phyloP scores from a whole-genome alignment of 169 alveolate genomes.

The Neospora caninum region DNA sequence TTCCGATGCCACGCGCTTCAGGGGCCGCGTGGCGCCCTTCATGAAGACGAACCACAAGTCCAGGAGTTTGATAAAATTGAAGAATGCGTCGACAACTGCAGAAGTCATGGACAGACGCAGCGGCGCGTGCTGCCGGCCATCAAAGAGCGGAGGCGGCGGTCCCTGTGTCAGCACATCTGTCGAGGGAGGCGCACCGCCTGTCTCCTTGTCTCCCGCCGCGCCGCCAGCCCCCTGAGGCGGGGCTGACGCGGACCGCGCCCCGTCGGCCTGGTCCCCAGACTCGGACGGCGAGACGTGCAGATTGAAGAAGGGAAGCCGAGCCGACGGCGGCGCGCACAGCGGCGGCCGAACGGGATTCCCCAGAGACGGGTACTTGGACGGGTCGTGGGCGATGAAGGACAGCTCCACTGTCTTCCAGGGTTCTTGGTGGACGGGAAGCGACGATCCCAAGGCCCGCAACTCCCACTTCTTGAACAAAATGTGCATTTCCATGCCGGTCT shows the following conservation, averaged over 20 bases:
- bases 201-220: not conserved
- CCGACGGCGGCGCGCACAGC: not conserved
- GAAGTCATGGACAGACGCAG: constrained; percentile 58
- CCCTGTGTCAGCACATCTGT: not conserved
- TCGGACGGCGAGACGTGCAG: not conserved
- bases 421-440: constrained; percentile 54
- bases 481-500: constrained; percentile 68
- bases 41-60: constrained; percentile 67
- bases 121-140: constrained; percentile 58
- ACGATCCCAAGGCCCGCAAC: constrained; percentile 68
- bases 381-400: constrained; percentile 66
- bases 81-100: constrained; percentile 47
- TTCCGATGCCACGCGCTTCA: constrained; percentile 55
- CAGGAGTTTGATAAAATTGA: constrained; percentile 65
- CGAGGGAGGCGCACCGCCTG: not conserved
- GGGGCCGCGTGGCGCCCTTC: constrained; percentile 66
- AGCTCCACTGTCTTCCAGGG: constrained; percentile 68
- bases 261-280: too few species aligned
- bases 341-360: not conserved
- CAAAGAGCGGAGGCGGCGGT: constrained; percentile 59
- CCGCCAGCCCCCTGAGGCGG: not conserved
- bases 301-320: not conserved
- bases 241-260: not conserved
- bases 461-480: constrained; percentile 71
- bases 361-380: constrained; percentile 31